These are phyloP conservation scores for Paratinospora sagittata DNA, from an alignment of 164 flowering plant genomes.

Conservation along the genomic window DNA sequence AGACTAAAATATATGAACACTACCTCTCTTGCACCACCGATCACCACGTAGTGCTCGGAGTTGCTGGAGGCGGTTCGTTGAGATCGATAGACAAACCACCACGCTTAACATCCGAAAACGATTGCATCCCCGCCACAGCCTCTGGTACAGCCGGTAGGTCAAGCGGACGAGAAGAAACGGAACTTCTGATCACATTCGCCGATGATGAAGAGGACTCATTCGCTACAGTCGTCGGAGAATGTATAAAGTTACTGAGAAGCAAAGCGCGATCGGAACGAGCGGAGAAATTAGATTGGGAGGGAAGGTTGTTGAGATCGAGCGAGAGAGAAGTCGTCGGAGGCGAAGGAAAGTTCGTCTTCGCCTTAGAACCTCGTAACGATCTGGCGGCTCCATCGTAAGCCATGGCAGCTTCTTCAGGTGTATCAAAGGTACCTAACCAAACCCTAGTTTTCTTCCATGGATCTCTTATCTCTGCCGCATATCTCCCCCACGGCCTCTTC, in stretches of 20 bases:
- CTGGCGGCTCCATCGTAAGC: slow-evolving; percentile 86
- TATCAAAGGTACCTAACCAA: slow-evolving; percentile 87
- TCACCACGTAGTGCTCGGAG: not conserved
- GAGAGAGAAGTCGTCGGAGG: slow-evolving; percentile 26
- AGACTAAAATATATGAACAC: too few relatives aligned
- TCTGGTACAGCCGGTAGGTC: not conserved
- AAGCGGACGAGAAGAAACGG: not conserved
- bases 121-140: too few relatives aligned
- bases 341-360: slow-evolving; percentile 68
- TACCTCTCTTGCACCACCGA: not conserved
- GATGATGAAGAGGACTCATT: not conserved
- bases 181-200: not conserved
- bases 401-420: slow-evolving; percentile 76
- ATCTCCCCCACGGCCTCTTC: slow-evolving; percentile 93
- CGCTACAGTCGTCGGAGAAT: slow-evolving; percentile 14
- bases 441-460: slow-evolving; percentile 82
- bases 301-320: slow-evolving; percentile 29
- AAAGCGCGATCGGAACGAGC: slow-evolving; percentile 14
- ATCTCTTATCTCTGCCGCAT: slow-evolving; percentile 86
- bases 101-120: slow-evolving; percentile 36
- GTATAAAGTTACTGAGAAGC: slow-evolving; percentile 28
- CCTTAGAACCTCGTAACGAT: slow-evolving; percentile 65
- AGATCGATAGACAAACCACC: slow-evolving; percentile 62
- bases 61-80: slow-evolving; percentile 61
- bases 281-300: slow-evolving; percentile 15